phyloP scores from a whole-genome alignment of 2,329 filamentous ascomycete species.

The Pseudodiploospora longispora region DNA sequence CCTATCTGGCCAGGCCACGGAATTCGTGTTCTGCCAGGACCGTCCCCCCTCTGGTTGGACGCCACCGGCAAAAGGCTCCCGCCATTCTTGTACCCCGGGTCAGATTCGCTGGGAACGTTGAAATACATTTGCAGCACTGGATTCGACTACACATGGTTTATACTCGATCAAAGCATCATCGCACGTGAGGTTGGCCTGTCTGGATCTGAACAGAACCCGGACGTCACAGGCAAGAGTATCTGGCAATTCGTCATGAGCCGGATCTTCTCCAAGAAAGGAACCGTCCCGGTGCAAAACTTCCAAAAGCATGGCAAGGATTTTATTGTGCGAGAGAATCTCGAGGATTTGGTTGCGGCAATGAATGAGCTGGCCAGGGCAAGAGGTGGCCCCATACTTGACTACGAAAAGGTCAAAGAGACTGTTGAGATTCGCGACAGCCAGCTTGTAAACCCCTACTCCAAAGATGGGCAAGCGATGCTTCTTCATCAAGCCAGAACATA shows the following conservation, averaged over 20 bases:
- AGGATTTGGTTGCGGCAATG: constrained; percentile 49
- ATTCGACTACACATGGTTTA: constrained; percentile 57
- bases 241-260: constrained; percentile 41
- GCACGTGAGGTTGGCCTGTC: constrained; percentile 55
- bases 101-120: constrained; percentile 49
- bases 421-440: constrained; percentile 48
- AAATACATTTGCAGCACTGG: constrained; percentile 53
- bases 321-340: constrained; percentile 46
- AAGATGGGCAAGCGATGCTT: constrained; percentile 55
- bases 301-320: constrained; percentile 52
- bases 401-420: constrained; percentile 33
- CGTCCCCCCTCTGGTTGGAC: constrained; percentile 55
- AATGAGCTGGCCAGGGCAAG: constrained; percentile 43
- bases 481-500: constrained; percentile 49
- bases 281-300: constrained; percentile 48
- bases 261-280: constrained; percentile 43
- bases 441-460: constrained; percentile 47
- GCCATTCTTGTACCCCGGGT: constrained; percentile 47
- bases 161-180: constrained; percentile 50
- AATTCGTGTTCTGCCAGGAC: constrained; percentile 52
- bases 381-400: constrained; percentile 40
- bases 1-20: constrained; percentile 54
- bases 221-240: constrained; percentile 49
- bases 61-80: constrained; percentile 51
- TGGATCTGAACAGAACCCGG: constrained; percentile 56